Base-by-base conservation (phyloP, 2,329 filamentous ascomycete genomes). In the Cladorrhinum sp. region DNA sequence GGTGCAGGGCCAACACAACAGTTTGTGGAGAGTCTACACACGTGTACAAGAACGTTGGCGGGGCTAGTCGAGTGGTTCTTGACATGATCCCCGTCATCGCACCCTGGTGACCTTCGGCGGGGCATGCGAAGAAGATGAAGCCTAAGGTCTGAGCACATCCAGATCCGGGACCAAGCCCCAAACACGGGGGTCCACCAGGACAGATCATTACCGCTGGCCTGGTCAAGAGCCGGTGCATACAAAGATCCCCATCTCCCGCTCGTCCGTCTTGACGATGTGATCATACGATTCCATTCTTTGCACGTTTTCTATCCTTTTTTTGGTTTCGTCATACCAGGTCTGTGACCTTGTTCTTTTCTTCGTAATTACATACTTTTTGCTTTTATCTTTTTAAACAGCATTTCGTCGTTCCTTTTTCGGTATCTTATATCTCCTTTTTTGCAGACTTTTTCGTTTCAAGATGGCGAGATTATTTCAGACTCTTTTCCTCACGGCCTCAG, bases 401-500 rank as follows among this genome's bases (percentile, higher is more conserved):
- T 50, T 60, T 29, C 12, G n/a, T 54, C 32, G 22, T n/a, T 49
- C 29, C 24, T 27, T 24, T 12, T 16, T 41, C 32, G 29, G 32
- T 59, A 22, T 24, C 36, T 55, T 16, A 32, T 50, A 8, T 48
- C 38, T 55, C 50, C 12, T n/a, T 54, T 58, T 48, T 22, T 50
- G 18, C 22, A n/a, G 22, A 3, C 51, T 54, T 50, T 29, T 60
- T 23, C 18, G 10, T 45, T 53, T 48, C 53, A 65, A 48, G 13
- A 68, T 68, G 67, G 59, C 38, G 32, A 55, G 59, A 3, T 49
- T 65, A 48, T 54, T 65, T 41, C 51, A 29, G 20, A 53, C 63
- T 36, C 61, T 69, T n/a, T 22, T 67, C 20, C 50, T 68, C 2
- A 55, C 62, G 51, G 65, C 63, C 51, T 65, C 64, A 41, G 69